These are phyloP conservation scores for Fragaria nilgerrensis DNA, from an alignment of 306 rosid species.

Conservation along the genomic window DNA sequence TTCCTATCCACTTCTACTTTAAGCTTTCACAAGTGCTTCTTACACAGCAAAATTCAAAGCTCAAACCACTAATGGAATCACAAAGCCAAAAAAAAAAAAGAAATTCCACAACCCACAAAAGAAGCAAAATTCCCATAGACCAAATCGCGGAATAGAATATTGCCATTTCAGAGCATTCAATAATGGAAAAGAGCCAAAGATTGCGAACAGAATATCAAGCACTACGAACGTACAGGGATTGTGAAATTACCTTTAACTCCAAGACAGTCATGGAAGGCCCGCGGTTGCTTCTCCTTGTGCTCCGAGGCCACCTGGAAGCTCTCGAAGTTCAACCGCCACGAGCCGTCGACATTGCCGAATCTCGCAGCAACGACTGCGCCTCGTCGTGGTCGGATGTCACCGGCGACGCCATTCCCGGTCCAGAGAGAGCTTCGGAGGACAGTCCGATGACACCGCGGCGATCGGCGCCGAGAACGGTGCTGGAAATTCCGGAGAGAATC, in stretches of 20 bases:
- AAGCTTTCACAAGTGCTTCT: background rate
- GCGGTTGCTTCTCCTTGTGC: constrained; percentile 53
- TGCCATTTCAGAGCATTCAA: background rate
- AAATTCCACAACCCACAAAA: background rate
- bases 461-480: background rate
- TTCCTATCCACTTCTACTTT: background rate
- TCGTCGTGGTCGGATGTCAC: constrained; percentile 41
- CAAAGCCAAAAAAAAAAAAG: background rate
- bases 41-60: background rate
- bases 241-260: constrained; percentile 61
- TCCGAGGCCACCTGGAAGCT: constrained; percentile 49
- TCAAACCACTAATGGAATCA: constrained; percentile 1
- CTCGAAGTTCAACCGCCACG: constrained; percentile 91
- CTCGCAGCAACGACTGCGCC: constrained; percentile 50
- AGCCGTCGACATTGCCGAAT: constrained; percentile 53
- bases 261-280: constrained; percentile 69
- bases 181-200: constrained; percentile 10
- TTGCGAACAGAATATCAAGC: background rate
- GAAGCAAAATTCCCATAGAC: constrained; percentile 4
- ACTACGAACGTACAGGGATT: background rate
- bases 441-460: background rate
- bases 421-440: background rate
- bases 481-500: background rate
- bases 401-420: constrained; percentile 48
- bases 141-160: background rate